Conservation (phyloP, 805 yeast species). For the Candida glaebosa region DNA sequence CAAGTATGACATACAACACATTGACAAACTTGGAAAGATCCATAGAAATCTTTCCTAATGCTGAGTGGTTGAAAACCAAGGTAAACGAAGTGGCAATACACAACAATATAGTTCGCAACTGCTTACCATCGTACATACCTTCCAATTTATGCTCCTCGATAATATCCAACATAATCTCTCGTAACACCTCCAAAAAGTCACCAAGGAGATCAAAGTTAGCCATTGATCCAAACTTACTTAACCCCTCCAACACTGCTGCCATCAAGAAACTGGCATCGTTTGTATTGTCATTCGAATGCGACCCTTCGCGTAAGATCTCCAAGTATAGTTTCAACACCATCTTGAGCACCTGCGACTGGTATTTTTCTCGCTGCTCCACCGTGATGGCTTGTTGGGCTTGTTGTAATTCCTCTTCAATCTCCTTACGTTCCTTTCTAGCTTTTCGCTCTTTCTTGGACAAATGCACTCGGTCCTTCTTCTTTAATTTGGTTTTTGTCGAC, state of each 20-base stretch:
- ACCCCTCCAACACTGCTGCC: constrained; percentile 88
- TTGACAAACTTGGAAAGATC: constrained; percentile 81
- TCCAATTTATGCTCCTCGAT: constrained; percentile 41
- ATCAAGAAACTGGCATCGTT: constrained; percentile 53
- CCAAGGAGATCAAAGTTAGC: constrained; percentile 91
- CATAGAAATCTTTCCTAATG: constrained; percentile 58
- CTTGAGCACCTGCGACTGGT: constrained; percentile 81
- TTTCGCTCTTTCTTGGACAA: constrained; percentile 88
- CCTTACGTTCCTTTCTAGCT: constrained; percentile 78
- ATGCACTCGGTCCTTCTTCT: constrained; percentile 87
- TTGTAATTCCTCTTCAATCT: constrained; percentile 84
- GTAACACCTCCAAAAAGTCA: constrained; percentile 83
- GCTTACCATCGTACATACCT: constrained; percentile 32
- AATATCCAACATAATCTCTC: constrained; percentile 67
- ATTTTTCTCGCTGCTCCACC: constrained; percentile 79
- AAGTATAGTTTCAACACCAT: constrained; percentile 69
- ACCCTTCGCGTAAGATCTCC: constrained; percentile 59
- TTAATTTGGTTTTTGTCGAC: constrained; percentile 45
- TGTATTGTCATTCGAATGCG: constrained; percentile 31
- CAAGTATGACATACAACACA: constrained; percentile 65
- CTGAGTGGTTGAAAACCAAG: constrained; percentile 67
- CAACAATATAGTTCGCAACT: constrained; percentile 69
- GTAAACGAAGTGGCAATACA: constrained; percentile 91
- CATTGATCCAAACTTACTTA: constrained; percentile 86
- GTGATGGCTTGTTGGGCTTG: constrained; percentile 86